Conservation (phyloP, 352 stramenopile genomes). For the Thalassiosira sp. region DNA sequence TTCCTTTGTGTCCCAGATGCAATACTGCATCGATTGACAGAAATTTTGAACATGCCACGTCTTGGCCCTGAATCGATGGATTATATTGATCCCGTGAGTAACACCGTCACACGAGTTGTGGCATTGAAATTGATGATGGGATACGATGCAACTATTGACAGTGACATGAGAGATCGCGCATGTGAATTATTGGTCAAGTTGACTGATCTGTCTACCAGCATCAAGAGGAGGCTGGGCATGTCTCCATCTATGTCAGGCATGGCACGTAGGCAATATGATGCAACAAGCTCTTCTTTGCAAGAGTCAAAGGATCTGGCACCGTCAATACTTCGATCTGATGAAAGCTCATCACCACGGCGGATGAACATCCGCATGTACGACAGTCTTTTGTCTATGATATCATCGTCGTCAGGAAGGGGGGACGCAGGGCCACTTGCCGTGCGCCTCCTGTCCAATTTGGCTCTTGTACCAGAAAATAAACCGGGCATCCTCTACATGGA, state of each 20-base stretch:
- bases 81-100: conserved; percentile 74
- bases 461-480: conserved; percentile 55
- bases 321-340: conserved; percentile 34
- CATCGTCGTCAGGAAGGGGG: conserved; percentile 59
- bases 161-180: conserved; percentile 72
- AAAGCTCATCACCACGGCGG: conserved; percentile 32
- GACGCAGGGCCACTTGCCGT: conserved; percentile 63
- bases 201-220: conserved; percentile 61
- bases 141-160: conserved; percentile 77
- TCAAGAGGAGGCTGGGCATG: conserved; percentile 53
- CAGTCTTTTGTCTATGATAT: conserved; percentile 70
- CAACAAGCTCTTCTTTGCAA: conserved; percentile 1
- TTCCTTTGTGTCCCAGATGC: conserved; percentile 62
- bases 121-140: conserved; percentile 62
- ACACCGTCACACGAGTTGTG: conserved; percentile 68
- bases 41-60: conserved; percentile 72
- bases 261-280: conserved; percentile 18
- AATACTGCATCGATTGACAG: conserved; percentile 65
- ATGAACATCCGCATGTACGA: conserved; percentile 69
- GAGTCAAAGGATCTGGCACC: conserved; percentile 4
- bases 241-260: conserved; percentile 31
- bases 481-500: conserved; percentile 64
- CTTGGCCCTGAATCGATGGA: conserved; percentile 72
- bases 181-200: conserved; percentile 74
- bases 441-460: conserved; percentile 68